Conservation (phyloP, 495 filamentous ascomycete genomes). For the Hypomontagnella submonticulosa region DNA sequence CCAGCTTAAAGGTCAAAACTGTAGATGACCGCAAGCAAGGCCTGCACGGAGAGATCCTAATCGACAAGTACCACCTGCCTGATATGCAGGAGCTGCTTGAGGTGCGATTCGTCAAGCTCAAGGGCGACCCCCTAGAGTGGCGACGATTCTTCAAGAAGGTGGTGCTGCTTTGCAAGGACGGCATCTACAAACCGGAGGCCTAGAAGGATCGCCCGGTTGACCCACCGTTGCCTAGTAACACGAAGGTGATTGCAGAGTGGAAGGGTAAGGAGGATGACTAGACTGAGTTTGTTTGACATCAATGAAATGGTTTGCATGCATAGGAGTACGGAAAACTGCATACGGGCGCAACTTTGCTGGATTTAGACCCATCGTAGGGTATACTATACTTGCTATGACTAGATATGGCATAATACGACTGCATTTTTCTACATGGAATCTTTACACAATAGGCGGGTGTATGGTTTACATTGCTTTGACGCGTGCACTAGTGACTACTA, state of each 20-base stretch:
- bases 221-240: background rate
- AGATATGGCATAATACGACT: constrained; percentile 4
- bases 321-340: constrained; percentile 19
- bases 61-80: constrained; percentile 71
- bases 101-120: constrained; percentile 91
- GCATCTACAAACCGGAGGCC: constrained; percentile 64
- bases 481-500: too few relatives aligned
- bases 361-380: background rate
- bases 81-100: constrained; percentile 74
- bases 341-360: constrained; percentile 2
- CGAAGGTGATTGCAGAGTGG: background rate
- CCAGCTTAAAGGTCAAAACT: constrained; percentile 77
- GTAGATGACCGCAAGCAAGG: constrained; percentile 82
- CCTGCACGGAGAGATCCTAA: constrained; percentile 83
- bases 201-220: constrained; percentile 42
- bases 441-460: too few relatives aligned
- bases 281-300: background rate
- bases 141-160: constrained; percentile 96
- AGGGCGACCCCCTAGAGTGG: constrained; percentile 98
- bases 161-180: constrained; percentile 83
- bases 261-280: background rate
- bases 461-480: too few relatives aligned
- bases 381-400: constrained; percentile 4
- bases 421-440: too few relatives aligned
- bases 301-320: constrained; percentile 13